These are phyloP conservation scores for Diplocarpon rosae DNA, from an alignment of 2,329 filamentous ascomycete species.

Conservation along the genomic window DNA sequence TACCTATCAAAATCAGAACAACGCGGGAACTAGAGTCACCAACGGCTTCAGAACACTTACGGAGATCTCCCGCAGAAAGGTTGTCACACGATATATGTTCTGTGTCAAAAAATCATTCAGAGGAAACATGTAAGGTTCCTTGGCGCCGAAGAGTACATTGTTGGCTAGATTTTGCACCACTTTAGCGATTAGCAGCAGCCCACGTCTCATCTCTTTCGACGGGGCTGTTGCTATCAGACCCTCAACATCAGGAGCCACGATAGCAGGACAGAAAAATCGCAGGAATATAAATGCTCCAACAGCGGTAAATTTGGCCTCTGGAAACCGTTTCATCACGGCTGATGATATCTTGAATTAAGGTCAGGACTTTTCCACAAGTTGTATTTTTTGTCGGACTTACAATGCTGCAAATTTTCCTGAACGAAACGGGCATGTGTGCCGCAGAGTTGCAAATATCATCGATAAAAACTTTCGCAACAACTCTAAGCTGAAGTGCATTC, in stretches of 20 bases:
- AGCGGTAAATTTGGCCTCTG: constrained; percentile 60
- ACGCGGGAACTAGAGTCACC: no score
- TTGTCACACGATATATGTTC: constrained; percentile 57
- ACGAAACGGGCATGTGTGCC: constrained; percentile 48
- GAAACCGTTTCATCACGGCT: constrained; percentile 52
- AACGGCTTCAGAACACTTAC: constrained; percentile 30
- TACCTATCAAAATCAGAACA: constrained; percentile 28
- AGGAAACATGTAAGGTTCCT: constrained; percentile 63
- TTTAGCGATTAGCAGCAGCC: constrained; percentile 58
- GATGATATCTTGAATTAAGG: constrained; percentile 39
- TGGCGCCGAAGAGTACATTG: constrained; percentile 60
- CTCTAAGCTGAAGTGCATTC: constrained; percentile 53
- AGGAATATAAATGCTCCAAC: constrained; percentile 63
- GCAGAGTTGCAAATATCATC: constrained; percentile 58
- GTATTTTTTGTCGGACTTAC: constrained; percentile 31
- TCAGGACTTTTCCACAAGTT: not conserved
- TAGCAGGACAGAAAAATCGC: constrained; percentile 62
- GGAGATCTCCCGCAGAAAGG: constrained; percentile 56
- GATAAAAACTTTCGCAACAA: constrained; percentile 60
- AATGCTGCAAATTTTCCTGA: constrained; percentile 57
- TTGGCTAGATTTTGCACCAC: constrained; percentile 62
- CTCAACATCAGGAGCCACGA: constrained; percentile 58
- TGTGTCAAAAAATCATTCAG: constrained; percentile 57
- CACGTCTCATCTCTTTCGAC: constrained; percentile 58
- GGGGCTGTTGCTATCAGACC: constrained; percentile 49